A percentile compares a stretch with the other conserved stretches of the same genome.
phyloP scores from a whole-genome alignment of 202 grass and related monocot genomes.

The Eragrostis tef region DNA sequence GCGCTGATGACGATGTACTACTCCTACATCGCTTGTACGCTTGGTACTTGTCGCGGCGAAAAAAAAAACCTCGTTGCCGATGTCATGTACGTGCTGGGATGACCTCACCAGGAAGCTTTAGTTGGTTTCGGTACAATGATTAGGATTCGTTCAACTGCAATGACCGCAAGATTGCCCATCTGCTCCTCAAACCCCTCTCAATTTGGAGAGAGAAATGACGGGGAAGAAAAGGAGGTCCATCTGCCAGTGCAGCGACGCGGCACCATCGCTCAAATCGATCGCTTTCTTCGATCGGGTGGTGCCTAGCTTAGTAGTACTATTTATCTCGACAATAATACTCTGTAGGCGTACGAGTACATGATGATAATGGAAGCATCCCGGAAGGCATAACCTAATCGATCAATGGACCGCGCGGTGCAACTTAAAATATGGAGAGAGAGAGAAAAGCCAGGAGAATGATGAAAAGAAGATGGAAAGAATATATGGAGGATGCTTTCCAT shows the following conservation, averaged over 20 bases:
- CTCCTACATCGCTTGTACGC: too few relatives aligned
- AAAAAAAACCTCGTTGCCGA: not conserved
- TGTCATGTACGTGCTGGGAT: not conserved
- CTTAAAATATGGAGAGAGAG: not conserved
- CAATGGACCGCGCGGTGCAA: not conserved
- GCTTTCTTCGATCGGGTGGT: not conserved
- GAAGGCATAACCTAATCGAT: not conserved
- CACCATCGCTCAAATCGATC: slow-evolving; percentile 21
- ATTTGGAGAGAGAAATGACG: not conserved
- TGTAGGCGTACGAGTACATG: not conserved
- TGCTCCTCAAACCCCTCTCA: not conserved
- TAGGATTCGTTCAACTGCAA: slow-evolving; percentile 39
- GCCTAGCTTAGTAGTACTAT: not conserved
- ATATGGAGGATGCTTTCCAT: not conserved
- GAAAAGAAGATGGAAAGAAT: not conserved
- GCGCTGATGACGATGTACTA: too few relatives aligned
- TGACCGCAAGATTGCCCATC: not conserved
- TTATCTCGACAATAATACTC: not conserved
- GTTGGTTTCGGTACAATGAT: not conserved
- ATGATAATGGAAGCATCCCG: not conserved
- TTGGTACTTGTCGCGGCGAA: too few relatives aligned
- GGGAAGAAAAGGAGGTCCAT: not conserved
- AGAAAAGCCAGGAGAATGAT: not conserved
- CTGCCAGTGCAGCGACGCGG: not conserved
- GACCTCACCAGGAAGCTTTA: not conserved